These are phyloP conservation scores for Neonectria punicea DNA, from an alignment of 2,329 filamentous ascomycete genomes.

Conservation along the genomic window DNA sequence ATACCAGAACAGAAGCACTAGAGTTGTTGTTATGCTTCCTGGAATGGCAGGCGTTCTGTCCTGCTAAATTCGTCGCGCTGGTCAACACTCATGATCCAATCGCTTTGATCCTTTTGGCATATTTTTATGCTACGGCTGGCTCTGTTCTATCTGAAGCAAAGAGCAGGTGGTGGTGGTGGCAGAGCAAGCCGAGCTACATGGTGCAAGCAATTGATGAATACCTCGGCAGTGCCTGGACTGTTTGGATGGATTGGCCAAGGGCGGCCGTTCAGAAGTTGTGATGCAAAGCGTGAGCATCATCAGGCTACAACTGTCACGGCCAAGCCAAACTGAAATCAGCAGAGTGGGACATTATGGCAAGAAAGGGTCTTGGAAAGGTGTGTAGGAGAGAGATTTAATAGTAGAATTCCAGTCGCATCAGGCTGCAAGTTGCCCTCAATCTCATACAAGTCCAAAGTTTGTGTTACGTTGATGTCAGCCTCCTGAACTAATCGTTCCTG, in stretches of 20 bases:
- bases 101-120: constrained; percentile 11
- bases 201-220: constrained; percentile 13
- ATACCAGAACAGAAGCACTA: constrained; percentile 8
- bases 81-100: constrained; percentile 12
- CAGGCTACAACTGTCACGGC: constrained; percentile 6
- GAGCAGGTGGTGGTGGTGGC: constrained; percentile 9
- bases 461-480: too few relatives aligned
- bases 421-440: too few relatives aligned
- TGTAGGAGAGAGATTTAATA: constrained; percentile 6
- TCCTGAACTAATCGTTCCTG: too few relatives aligned
- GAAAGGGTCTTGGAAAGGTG: constrained; percentile 7
- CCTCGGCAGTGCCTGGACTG: constrained; percentile 9
- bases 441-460: too few relatives aligned
- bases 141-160: constrained; percentile 9
- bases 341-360: constrained; percentile 7
- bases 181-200: constrained; percentile 10
- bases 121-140: constrained; percentile 10
- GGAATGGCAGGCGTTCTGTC: constrained; percentile 10
- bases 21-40: constrained; percentile 12
- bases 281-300: constrained; percentile 10
- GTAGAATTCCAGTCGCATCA: constrained; percentile 2
- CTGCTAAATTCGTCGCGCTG: constrained; percentile 10
- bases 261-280: constrained; percentile 10
- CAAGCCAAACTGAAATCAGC: constrained; percentile 5
- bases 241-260: constrained; percentile 11